Evolutionary conservation across 306 rosid species (phyloP).

Genomic region (Rosa lucieae): DNA sequence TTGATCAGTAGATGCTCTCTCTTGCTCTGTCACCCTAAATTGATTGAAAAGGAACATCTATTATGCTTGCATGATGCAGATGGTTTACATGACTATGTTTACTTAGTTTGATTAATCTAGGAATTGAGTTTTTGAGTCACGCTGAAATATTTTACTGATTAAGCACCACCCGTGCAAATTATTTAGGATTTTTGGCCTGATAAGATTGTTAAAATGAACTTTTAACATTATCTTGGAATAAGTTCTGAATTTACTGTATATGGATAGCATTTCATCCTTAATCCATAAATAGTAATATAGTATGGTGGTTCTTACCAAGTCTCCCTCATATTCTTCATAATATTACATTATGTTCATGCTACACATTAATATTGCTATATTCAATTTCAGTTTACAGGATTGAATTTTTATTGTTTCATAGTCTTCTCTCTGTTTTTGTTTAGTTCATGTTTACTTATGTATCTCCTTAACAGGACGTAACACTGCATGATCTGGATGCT

Average conservation of each 20-base stretch:
- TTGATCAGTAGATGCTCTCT: not conserved
- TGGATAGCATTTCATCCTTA: not conserved
- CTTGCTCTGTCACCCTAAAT: not conserved
- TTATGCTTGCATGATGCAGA: not conserved
- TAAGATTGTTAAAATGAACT: not conserved
- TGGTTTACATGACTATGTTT: not conserved
- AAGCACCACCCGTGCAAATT: not conserved
- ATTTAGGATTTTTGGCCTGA: not conserved
- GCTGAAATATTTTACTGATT: not conserved
- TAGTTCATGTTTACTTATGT: not conserved
- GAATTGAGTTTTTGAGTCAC: not conserved
- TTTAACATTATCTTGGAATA: not conserved
- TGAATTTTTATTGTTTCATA: not conserved
- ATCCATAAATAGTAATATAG: not conserved
- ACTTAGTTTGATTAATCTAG: not conserved
- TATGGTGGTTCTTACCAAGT: conserved; percentile 1
- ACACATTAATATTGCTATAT: no score
- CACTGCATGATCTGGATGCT: conserved; percentile 86
- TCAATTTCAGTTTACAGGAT: not conserved
- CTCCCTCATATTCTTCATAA: not conserved
- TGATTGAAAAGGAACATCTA: not conserved
- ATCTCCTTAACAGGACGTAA: conserved; percentile 61
- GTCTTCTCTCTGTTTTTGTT: conserved; percentile 15
- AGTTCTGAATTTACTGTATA: not conserved
- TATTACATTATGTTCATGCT: no score